phyloP scores from a whole-genome alignment of 139 green algal genomes.

The Chlamydomonas sphaeroides region DNA sequence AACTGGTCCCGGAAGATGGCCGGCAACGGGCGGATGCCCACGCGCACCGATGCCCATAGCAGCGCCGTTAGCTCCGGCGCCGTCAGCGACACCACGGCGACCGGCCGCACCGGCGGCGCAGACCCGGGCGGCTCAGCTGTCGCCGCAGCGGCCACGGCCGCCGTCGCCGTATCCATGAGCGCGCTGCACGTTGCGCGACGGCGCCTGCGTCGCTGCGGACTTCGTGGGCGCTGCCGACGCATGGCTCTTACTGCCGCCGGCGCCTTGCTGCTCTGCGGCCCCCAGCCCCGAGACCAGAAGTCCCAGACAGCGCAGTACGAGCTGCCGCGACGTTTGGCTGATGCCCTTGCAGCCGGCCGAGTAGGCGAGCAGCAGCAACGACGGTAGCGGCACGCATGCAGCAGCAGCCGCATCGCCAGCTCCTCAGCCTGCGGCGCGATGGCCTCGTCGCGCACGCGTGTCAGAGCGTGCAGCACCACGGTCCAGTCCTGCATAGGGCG shows the following conservation, averaged over 20 bases:
- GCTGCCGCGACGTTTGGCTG: background rate
- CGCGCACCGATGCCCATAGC: conserved; percentile 30
- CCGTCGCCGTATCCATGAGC: background rate
- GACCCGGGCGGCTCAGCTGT: background rate
- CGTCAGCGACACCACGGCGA: background rate
- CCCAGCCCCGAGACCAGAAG: background rate
- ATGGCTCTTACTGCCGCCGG: background rate
- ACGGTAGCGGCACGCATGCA: conserved; percentile 19
- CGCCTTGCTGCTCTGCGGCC: background rate
- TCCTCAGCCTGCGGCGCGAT: background rate
- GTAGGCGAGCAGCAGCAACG: conserved; percentile 24
- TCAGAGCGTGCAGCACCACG: conserved; percentile 41
- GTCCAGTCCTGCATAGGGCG: conserved; percentile 60
- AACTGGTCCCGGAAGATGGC: conserved; percentile 8
- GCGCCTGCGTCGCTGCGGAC: too few species aligned
- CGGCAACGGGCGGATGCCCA: conserved; percentile 6
- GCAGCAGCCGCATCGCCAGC: conserved; percentile 10
- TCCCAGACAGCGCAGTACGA: background rate
- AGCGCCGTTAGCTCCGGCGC: conserved; percentile 17
- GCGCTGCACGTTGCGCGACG: background rate
- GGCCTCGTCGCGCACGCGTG: conserved; percentile 10
- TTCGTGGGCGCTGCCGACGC: too few species aligned
- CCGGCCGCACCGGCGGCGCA: background rate
- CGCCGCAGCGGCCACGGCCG: background rate
- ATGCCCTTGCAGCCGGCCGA: conserved; percentile 27